A percentile compares a stretch with the other conserved stretches of the same genome.
Conservation (phyloP, 176 grass and related monocot genomes). For the Pontederia crassipes region DNA sequence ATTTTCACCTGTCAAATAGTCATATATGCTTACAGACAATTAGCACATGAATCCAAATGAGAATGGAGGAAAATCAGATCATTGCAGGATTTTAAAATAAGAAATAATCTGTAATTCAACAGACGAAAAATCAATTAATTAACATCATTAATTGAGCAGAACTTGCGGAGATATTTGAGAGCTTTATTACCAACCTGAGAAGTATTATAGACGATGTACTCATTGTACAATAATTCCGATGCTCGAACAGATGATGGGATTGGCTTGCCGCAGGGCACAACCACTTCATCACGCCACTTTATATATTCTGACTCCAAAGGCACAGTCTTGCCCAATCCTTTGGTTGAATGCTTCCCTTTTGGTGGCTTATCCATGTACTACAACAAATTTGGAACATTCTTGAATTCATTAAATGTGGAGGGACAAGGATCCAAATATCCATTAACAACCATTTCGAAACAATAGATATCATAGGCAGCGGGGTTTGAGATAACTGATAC, state of each 20-base stretch:
- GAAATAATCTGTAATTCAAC: neutral
- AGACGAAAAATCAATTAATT: neutral
- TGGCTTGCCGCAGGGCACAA: constrained; percentile 81
- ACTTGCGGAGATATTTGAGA: neutral
- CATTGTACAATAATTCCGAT: constrained; percentile 83
- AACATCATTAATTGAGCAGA: neutral
- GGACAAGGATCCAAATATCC: too few species aligned
- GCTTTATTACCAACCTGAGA: constrained; percentile 41
- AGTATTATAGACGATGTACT: constrained; percentile 89
- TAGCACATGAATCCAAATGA: neutral
- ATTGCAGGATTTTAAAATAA: neutral
- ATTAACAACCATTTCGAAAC: too few species aligned
- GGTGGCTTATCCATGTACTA: constrained; percentile 80
- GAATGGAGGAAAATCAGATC: neutral
- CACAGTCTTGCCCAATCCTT: constrained; percentile 80
- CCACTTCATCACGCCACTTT: constrained; percentile 74
- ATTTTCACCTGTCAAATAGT: constrained; percentile 71
- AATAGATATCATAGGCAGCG: too few species aligned
- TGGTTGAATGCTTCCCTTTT: constrained; percentile 89
- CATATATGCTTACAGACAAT: neutral
- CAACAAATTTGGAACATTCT: constrained; percentile 9
- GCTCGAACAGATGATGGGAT: constrained; percentile 45
- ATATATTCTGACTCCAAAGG: constrained; percentile 64
- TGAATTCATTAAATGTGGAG: too few species aligned
- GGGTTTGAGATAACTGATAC: too few species aligned